Base-by-base conservation (phyloP, 148 eudicot genomes). In the Beta vulgaris region DNA sequence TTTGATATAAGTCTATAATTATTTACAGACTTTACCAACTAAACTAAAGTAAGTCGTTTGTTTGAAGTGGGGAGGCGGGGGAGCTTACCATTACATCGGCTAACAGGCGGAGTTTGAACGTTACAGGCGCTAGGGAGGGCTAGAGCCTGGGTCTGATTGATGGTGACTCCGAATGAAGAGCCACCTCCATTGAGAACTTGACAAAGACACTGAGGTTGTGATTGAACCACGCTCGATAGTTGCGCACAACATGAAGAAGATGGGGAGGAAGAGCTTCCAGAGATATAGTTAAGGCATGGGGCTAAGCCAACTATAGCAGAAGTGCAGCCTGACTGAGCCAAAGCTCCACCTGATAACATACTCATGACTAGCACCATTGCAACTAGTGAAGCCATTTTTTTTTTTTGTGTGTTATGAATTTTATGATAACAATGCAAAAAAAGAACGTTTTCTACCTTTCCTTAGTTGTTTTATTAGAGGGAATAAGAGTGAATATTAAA, bases 111-210 rank as follows among this genome's bases (percentile, higher is more conserved):
- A 26, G 86, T 84, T 26, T 74, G 58, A 53, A 80, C 83, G 26
- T 84, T 84, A 67, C 86, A 84, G 29, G 79, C 84, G 37, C 54
- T 44, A 3, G 86, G 86, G 42, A 84, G 84, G 4, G 78, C 37
- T 3, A 84, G 25, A 70, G 86, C 86, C 34, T 55, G 78, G 29
- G 81, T 71, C 54, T 80, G 73, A 59, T 84, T 80, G 32, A 84
- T 67, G 28, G 68, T 60, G 34, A 77, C 57, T 8, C 86, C 86
- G 12, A 80, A 58, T n/a, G 71, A 35, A 48, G 79, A 44, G 21
- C 70, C 69, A 1, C 72, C 72, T 3, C 84, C 74, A 74, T 75
- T 80, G 13, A 84, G 71, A 5, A 78, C 78, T 40, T 67, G 71
- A 32, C 86, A 83, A 25, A 83, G 83, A 28, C 83, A 83, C n/a